Evolutionary conservation across 2,329 filamentous ascomycete genomes (phyloP).

Genomic region (Exophiala calicioides): DNA sequence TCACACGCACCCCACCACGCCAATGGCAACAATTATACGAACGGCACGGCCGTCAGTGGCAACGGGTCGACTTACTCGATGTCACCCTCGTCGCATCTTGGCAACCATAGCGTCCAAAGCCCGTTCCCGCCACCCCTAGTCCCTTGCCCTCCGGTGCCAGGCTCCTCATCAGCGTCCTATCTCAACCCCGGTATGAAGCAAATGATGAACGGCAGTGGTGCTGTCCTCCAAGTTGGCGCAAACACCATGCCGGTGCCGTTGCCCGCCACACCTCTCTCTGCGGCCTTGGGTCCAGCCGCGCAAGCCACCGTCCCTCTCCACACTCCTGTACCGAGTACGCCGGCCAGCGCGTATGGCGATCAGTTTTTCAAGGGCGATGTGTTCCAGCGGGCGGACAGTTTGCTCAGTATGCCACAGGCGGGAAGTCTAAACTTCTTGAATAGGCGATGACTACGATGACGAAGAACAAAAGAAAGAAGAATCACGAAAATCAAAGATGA

Average conservation of each 20-base stretch:
- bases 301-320: constrained; percentile 79
- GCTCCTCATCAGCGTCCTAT: constrained; percentile 26
- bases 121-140: constrained; percentile 23
- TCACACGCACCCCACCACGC: constrained; percentile 3
- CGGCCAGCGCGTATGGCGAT: constrained; percentile 50
- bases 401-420: constrained; percentile 40
- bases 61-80: constrained; percentile 27
- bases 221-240: constrained; percentile 5
- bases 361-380: constrained; percentile 52
- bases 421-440: constrained; percentile 24
- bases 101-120: constrained; percentile 15
- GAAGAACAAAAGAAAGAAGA: neutral
- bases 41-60: constrained; percentile 17
- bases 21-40: constrained; percentile 15
- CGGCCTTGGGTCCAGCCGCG: constrained; percentile 83
- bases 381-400: constrained; percentile 51
- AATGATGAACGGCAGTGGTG: constrained; percentile 32
- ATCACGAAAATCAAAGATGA: neutral
- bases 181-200: constrained; percentile 32
- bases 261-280: constrained; percentile 85
- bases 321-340: constrained; percentile 41
- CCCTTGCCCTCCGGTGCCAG: constrained; percentile 20
- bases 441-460: constrained; percentile 5
- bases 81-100: neutral
- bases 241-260: constrained; percentile 52